Base-by-base conservation (phyloP, 1,284 basidiomycete genomes). In the Lentinula novae-zelandiae region DNA sequence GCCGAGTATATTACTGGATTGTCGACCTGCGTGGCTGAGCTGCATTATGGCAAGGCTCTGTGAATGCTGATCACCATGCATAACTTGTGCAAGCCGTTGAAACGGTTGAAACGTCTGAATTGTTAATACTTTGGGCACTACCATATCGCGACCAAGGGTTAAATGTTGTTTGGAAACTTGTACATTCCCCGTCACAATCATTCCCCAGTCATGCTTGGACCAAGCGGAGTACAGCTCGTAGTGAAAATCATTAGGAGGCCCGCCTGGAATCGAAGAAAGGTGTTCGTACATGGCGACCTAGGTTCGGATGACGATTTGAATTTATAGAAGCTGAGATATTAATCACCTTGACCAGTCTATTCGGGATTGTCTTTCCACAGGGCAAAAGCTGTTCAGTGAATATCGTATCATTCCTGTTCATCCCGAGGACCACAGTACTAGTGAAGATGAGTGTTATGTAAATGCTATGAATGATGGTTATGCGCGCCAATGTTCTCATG, bases 171-270 rank as follows among this genome's bases (percentile, higher is more conserved):
- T 68, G 51, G 86, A 85, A 36, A 98, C 86, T 66, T 92, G 90
- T 1, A 95, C 83, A 67, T 98, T 98, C 15, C 96, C 95, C 0
- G 95, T 95, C 56, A 96, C 76, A 58, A 98, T 78, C 78, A 97
- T 91, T 0, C 94, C 96, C 93, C 93, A 98, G 20, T 82, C 82
- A 3, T 88, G 85, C 42, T 78, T 71, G 0, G 87, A 85, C 95
- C 95, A 98, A 65, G 78, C 76, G 0, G 82, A 74, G 71, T 98
- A 98, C 27, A 98, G 79, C 0, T 73, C 69, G 44, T 81, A 73
- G 69, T 94, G 90, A 40, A 79, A 72, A 15, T 75, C 67, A 62
- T 89, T 91, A 0, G 94, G 93, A 13, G 83, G 80, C 0, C 91
- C 90, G n/a, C 92, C 92, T 12, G 76, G 76, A 36, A 90, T 76